Evolutionary conservation across 495 filamentous ascomycete species (phyloP).

Genomic region (Daldinia childiae): DNA sequence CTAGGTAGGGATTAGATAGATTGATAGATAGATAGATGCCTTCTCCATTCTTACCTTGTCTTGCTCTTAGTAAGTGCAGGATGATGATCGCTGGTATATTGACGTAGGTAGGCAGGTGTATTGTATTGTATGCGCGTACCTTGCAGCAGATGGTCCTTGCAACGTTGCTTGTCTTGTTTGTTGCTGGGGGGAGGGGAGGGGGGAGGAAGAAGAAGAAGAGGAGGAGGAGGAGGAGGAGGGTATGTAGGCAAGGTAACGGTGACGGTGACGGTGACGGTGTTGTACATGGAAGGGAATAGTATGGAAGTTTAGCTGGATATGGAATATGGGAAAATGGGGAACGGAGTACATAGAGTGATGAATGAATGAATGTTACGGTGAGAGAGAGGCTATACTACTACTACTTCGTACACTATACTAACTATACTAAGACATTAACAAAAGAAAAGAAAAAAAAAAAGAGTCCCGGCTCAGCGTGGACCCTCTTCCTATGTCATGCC

Average conservation of each 20-base stretch:
- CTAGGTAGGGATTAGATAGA: neutral
- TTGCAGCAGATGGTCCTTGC: neutral
- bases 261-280: too few species aligned
- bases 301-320: neutral
- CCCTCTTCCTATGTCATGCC: neutral
- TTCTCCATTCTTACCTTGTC: neutral
- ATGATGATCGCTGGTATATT: too few species aligned
- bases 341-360: too few species aligned
- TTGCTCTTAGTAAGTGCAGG: neutral
- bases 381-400: too few species aligned
- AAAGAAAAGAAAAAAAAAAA: neutral
- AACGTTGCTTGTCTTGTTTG: conserved; percentile 14
- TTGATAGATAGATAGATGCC: neutral
- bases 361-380: too few species aligned
- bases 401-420: too few species aligned
- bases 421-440: neutral
- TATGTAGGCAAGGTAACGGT: neutral
- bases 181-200: neutral
- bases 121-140: neutral
- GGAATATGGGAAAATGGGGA: neutral
- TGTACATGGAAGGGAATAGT: neutral
- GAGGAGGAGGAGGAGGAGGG: too few species aligned
- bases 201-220: too few species aligned
- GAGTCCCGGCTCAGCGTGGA: neutral
- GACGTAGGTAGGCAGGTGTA: neutral